Conservation (phyloP, 495 filamentous ascomycete species). For the Daldinia bambusicola region DNA sequence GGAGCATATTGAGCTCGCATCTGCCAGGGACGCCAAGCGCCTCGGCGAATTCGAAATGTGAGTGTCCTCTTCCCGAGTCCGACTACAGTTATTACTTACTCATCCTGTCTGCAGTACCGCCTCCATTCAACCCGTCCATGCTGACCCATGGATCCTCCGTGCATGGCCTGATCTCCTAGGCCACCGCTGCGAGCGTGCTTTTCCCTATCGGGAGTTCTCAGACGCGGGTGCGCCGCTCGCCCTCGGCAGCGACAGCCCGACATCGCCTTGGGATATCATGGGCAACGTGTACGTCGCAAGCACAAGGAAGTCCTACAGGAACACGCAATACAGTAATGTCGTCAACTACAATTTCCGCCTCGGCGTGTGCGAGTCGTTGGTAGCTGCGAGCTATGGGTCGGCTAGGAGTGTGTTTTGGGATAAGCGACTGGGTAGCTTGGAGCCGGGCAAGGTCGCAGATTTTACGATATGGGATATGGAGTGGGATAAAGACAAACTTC, state of each 20-base stretch:
- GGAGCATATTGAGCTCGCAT: slow-evolving; percentile 72
- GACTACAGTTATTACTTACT: neutral
- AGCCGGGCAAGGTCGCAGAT: slow-evolving; percentile 63
- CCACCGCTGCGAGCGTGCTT: slow-evolving; percentile 64
- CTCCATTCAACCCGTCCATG: slow-evolving; percentile 70
- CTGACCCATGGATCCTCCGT: slow-evolving; percentile 70
- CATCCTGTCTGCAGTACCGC: slow-evolving; percentile 55
- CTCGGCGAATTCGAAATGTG: slow-evolving; percentile 63
- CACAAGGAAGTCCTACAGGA: slow-evolving; percentile 64
- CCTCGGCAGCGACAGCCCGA: slow-evolving; percentile 70
- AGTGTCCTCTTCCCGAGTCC: neutral
- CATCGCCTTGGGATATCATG: slow-evolving; percentile 65
- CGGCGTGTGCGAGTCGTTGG: slow-evolving; percentile 62
- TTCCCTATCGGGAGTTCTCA: slow-evolving; percentile 70
- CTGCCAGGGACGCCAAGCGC: slow-evolving; percentile 60
- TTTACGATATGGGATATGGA: slow-evolving; percentile 69
- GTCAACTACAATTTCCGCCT: slow-evolving; percentile 67
- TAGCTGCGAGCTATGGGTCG: slow-evolving; percentile 64
- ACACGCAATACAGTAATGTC: slow-evolving; percentile 54
- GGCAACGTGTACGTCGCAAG: slow-evolving; percentile 68
- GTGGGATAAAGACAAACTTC: slow-evolving; percentile 61
- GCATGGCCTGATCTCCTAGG: slow-evolving; percentile 70
- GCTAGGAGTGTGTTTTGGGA: slow-evolving; percentile 70
- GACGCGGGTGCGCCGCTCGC: slow-evolving; percentile 64
- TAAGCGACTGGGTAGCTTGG: slow-evolving; percentile 60